Base-by-base conservation (phyloP, 805 yeast species). In the Cyberlindnera euphorbiiphila region DNA sequence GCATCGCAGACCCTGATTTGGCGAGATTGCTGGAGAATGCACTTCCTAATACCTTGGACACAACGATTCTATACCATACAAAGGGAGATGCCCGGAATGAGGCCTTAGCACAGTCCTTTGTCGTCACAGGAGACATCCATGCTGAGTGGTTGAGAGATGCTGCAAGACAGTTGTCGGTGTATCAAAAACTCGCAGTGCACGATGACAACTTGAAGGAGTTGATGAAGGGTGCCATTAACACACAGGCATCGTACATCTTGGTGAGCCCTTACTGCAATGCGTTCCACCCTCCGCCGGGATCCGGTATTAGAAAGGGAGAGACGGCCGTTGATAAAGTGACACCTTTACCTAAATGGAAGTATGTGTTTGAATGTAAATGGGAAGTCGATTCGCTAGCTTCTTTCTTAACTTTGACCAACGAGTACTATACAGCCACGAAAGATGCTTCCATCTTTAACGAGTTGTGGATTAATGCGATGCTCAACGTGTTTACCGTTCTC, bases 111-210 rank as follows among this genome's bases (percentile, higher is more conserved):
- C 74, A 78, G 44, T 69, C 94, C 1, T 87, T 87, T 59, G 74
- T 87, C 1, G 91, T 86, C 22, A 87, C 96, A 0, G 96, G 96
- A 9, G 96, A 87, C 54, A 87, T 87, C 39, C 88, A 85, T 57
- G 96, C 96, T 2, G 95, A 87, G 59, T 87, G 96, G 96, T 64
- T 87, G 33, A 63, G 96, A 36, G 96, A 87, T 59, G 79, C 94
- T 1, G 85, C 95, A 1, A 66, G 93, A 49, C 96, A 87, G 54
- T 61, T 87, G 32, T 72, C 85, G 4, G 85, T 84, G 3, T 88
- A 86, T 57, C 79, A 81, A 50, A 76, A 76, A 7, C 66, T 85
- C 16, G 61, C 78, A 11, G 61, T 62, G 26, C 53, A 70, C 36
- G 93, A 86, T 50, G 46, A 56, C 1, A 41, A 49, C 2, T 64